Evolutionary conservation across 129 eudicot species (phyloP).

Genomic region (Chrysanthemum makinoi): DNA sequence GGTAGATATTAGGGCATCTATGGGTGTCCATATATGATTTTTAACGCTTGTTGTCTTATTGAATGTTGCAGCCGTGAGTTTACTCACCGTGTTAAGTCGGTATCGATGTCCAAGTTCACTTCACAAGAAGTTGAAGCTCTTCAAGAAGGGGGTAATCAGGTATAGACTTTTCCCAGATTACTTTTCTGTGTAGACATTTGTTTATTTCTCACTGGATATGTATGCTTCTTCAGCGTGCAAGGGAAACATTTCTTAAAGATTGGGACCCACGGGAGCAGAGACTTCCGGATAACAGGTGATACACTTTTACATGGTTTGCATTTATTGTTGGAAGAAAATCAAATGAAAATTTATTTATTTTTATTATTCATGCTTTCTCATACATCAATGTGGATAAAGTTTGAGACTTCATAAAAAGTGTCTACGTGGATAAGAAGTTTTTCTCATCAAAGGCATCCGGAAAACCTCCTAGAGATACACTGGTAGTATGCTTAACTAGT

Average conservation of each 20-base stretch:
- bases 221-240: conserved; percentile 66
- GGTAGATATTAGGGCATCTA: too few species aligned
- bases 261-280: conserved; percentile 82
- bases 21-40: conserved; percentile 2
- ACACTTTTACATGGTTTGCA: neutral
- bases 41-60: conserved; percentile 2
- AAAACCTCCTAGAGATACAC: conserved; percentile 80
- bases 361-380: too few species aligned
- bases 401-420: conserved; percentile 79
- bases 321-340: conserved; percentile 8
- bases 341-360: too few species aligned
- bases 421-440: conserved; percentile 74
- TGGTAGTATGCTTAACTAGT: conserved; percentile 37
- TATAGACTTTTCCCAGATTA: conserved; percentile 20
- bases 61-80: conserved; percentile 79
- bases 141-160: conserved; percentile 97
- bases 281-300: conserved; percentile 83
- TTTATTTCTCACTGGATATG: conserved; percentile 25
- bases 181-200: conserved; percentile 16
- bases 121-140: conserved; percentile 91
- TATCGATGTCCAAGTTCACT: conserved; percentile 91
- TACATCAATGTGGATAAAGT: conserved; percentile 80
- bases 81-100: conserved; percentile 93
- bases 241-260: conserved; percentile 75
- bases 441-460: conserved; percentile 59